phyloP scores from a whole-genome alignment of 73 alveolate genomes.

The Paramecium primaurelia region DNA sequence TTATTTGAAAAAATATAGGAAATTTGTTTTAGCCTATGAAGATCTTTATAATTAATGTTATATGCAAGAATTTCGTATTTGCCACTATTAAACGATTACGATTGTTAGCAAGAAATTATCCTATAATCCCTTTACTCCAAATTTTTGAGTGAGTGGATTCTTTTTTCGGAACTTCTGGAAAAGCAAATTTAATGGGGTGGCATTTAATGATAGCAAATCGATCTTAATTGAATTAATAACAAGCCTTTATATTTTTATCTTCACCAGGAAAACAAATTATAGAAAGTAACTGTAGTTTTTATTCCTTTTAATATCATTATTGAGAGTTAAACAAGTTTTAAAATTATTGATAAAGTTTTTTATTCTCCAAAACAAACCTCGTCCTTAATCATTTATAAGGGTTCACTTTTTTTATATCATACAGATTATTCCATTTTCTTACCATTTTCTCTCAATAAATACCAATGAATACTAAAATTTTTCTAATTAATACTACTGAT shows the following conservation, averaged over 20 bases:
- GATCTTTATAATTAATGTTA: slow-evolving; percentile 1
- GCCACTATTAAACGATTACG: background rate
- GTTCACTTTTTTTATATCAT: background rate
- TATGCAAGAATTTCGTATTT: background rate
- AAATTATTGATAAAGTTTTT: background rate
- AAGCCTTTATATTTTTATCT: background rate
- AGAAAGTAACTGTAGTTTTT: background rate
- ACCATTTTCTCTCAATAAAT: background rate
- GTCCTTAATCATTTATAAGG: background rate
- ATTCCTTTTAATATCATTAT: background rate
- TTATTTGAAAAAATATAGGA: background rate
- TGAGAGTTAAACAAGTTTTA: background rate
- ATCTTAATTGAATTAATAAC: slow-evolving; percentile 17
- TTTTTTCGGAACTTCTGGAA: slow-evolving; percentile 40
- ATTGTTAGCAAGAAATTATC: background rate
- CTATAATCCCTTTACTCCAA: background rate
- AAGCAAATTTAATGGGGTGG: slow-evolving; percentile 22
- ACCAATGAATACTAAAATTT: background rate
- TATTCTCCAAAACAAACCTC: background rate
- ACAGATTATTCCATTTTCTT: background rate
- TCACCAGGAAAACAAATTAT: background rate
- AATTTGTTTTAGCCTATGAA: background rate
- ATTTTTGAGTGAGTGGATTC: background rate
- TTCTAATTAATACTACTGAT: background rate
- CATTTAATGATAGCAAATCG: background rate